Evolutionary conservation across 2,329 filamentous ascomycete genomes (phyloP).

Genomic region (Exophiala sideris): DNA sequence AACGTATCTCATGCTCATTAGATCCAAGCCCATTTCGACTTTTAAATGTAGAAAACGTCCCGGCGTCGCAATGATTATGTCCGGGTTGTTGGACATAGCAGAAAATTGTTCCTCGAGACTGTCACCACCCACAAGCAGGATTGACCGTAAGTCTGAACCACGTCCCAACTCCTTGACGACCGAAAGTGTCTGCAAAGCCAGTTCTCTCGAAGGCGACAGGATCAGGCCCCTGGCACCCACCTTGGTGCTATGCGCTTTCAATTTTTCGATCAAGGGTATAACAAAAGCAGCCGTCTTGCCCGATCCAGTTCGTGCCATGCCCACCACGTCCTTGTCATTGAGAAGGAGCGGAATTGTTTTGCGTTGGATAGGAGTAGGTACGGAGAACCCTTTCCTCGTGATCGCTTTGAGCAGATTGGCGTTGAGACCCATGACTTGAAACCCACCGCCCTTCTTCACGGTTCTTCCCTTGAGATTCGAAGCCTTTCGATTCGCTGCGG

Average conservation of each 20-base stretch:
- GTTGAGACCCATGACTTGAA: constrained; percentile 91
- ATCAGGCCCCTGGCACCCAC: constrained; percentile 85
- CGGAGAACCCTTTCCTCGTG: constrained; percentile 86
- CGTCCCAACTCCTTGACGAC: constrained; percentile 91
- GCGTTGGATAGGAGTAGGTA: constrained; percentile 94
- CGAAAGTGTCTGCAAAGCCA: constrained; percentile 91
- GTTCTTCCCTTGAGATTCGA: constrained; percentile 78
- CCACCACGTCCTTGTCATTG: constrained; percentile 91
- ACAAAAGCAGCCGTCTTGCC: constrained; percentile 98
- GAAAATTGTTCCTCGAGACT: constrained; percentile 93
- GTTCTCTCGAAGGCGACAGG: constrained; percentile 85
- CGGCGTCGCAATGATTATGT: constrained; percentile 95
- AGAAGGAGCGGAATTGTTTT: constrained; percentile 92
- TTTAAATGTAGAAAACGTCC: constrained; percentile 95
- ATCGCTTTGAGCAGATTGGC: constrained; percentile 84
- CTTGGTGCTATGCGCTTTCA: constrained; percentile 81
- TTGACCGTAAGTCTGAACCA: constrained; percentile 87
- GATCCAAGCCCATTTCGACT: constrained; percentile 88
- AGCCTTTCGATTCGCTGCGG: constrained; percentile 80
- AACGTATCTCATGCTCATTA: constrained; percentile 89
- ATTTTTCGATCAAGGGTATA: constrained; percentile 93
- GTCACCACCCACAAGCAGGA: constrained; percentile 89
- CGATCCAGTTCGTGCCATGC: constrained; percentile 97
- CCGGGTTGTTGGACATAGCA: constrained; percentile 89
- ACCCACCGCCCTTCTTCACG: constrained; percentile 93